A percentile compares a stretch with the other conserved stretches of the same genome.
phyloP scores from a whole-genome alignment of 2,329 filamentous ascomycete species.

The Cladosporium velox region DNA sequence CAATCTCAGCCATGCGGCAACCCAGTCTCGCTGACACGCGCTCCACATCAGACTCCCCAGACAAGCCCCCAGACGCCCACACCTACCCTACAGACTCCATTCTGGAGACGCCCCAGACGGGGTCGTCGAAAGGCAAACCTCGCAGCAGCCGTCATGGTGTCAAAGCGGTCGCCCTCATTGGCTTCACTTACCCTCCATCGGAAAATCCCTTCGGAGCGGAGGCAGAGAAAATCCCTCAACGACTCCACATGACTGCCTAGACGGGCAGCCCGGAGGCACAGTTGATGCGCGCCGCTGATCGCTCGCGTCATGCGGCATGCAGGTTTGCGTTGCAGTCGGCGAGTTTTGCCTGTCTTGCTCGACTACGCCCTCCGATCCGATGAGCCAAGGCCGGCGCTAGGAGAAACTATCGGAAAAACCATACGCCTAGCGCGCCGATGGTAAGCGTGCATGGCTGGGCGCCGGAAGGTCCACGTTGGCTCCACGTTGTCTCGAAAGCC shows the following conservation, averaged over 20 bases:
- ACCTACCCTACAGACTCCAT: constrained; percentile 14
- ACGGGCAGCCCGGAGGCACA: constrained; percentile 15
- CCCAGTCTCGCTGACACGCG: background rate
- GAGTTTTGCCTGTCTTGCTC: constrained; percentile 10
- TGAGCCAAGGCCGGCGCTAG: constrained; percentile 6
- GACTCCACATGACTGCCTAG: constrained; percentile 9
- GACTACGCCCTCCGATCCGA: constrained; percentile 1
- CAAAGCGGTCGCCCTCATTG: constrained; percentile 7
- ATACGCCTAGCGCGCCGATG: constrained; percentile 18
- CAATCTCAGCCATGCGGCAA: constrained; percentile 3
- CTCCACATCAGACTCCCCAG: constrained; percentile 5
- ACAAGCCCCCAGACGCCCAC: constrained; percentile 14
- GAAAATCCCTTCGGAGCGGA: constrained; percentile 21
- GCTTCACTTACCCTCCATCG: constrained; percentile 15
- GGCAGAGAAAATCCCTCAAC: constrained; percentile 21
- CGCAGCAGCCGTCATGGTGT: constrained; percentile 13
- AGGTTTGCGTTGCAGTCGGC: constrained; percentile 10
- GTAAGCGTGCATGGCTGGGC: background rate
- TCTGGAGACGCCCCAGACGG: constrained; percentile 18
- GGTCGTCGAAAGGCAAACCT: constrained; percentile 12
- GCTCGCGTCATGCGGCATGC: constrained; percentile 11
- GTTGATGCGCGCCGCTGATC: constrained; percentile 20
- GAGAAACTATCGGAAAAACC: background rate
- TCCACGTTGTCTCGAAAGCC: constrained; percentile 6
- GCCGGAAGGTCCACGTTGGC: background rate